A percentile compares a stretch with the other conserved stretches of the same genome.
Conservation (phyloP, 2,329 filamentous ascomycete genomes). For the Arthrobotrys pseudoclavata region DNA sequence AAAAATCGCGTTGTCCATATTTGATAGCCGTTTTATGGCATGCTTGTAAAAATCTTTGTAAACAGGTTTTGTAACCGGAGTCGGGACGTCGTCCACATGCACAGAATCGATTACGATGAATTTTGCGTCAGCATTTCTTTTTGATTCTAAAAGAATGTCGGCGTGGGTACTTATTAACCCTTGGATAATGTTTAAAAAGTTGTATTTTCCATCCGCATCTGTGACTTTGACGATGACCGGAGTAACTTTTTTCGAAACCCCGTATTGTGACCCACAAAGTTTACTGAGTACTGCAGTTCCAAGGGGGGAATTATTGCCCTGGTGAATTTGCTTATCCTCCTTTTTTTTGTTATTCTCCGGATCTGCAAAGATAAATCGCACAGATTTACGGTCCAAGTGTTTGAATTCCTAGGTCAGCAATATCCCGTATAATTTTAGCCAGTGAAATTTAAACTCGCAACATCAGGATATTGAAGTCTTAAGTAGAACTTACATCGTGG, state of each 20-base stretch:
- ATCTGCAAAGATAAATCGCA: neutral
- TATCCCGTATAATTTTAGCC: neutral
- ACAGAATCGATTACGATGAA: neutral
- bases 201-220: neutral
- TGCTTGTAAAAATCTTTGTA: neutral
- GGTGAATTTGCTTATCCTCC: neutral
- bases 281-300: conserved; percentile 21
- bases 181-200: neutral
- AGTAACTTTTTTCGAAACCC: neutral
- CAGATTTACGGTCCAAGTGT: neutral
- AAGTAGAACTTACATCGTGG: neutral
- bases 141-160: neutral
- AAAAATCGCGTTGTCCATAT: neutral
- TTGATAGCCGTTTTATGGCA: neutral
- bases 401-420: neutral
- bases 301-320: neutral
- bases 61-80: too few relatives aligned
- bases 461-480: neutral
- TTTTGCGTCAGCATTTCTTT: neutral
- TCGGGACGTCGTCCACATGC: neutral
- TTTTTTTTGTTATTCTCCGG: neutral
- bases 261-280: neutral
- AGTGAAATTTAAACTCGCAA: too few relatives aligned
- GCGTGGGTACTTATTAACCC: neutral
- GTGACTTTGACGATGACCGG: conserved; percentile 17